phyloP scores from a whole-genome alignment of 768 basidiomycete genomes.

The Melanogaster broomeanus region DNA sequence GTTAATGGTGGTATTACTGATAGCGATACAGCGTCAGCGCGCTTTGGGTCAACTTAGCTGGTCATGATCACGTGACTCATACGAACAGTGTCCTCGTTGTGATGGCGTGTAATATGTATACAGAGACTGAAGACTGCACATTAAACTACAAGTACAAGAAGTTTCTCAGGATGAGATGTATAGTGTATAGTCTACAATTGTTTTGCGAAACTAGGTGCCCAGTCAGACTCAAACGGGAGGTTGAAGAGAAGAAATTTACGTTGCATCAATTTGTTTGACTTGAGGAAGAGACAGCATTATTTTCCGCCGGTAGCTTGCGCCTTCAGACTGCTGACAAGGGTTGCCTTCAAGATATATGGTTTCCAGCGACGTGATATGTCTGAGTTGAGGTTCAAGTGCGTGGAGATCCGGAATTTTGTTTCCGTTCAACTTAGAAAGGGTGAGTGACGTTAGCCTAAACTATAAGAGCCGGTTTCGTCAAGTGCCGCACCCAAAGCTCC shows the following conservation, averaged over 20 bases:
- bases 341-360: constrained; percentile 97
- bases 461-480: background rate
- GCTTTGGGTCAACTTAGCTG: no score
- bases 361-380: constrained; percentile 59
- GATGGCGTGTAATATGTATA: no score
- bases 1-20: background rate
- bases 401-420: constrained; percentile 79
- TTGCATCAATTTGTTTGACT: constrained; percentile 93
- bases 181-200: constrained; percentile 93
- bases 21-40: background rate
- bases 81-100: no score
- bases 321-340: constrained; percentile 83
- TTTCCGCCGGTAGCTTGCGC: constrained; percentile 81
- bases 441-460: background rate
- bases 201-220: constrained; percentile 43
- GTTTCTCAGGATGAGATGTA: constrained; percentile 92
- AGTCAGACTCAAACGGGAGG: constrained; percentile 2
- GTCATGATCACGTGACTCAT: constrained; percentile 14
- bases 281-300: constrained; percentile 87
- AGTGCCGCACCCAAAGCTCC: constrained; percentile 83
- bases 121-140: background rate
- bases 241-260: constrained; percentile 55
- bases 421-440: constrained; percentile 71
- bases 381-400: constrained; percentile 67
- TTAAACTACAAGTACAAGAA: constrained; percentile 64